Evolutionary conservation across 1,284 basidiomycete species (phyloP).

Genomic region (Thelephora terrestris): DNA sequence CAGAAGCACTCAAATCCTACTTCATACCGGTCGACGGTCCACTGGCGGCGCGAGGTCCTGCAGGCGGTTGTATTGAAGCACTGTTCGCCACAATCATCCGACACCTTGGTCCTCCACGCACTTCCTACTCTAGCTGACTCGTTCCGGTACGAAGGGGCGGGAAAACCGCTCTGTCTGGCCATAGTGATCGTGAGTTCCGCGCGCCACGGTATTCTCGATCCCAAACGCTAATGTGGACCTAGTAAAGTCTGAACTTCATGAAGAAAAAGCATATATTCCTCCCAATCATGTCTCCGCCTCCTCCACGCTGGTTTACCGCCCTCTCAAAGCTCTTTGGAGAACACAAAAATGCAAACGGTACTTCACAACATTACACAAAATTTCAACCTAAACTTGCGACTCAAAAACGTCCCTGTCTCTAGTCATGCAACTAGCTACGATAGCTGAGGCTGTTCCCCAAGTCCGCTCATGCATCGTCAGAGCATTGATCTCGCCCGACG

Average conservation of each 20-base stretch:
- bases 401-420: too few species aligned
- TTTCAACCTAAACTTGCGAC: neutral
- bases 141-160: slow-evolving; percentile 57
- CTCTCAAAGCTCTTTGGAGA: too few species aligned
- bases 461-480: slow-evolving; percentile 56
- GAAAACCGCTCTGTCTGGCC: slow-evolving; percentile 74
- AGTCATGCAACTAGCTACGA: slow-evolving; percentile 54
- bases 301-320: too few species aligned
- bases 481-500: slow-evolving; percentile 36
- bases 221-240: slow-evolving; percentile 18
- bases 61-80: slow-evolving; percentile 53
- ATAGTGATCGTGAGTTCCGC: slow-evolving; percentile 65
- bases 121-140: slow-evolving; percentile 42
- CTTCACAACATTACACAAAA: slow-evolving; percentile 8
- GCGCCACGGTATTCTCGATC: slow-evolving; percentile 3
- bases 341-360: too few species aligned
- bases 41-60: slow-evolving; percentile 80
- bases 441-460: slow-evolving; percentile 36
- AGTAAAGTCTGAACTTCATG: slow-evolving; percentile 57
- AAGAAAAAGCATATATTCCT: slow-evolving; percentile 36
- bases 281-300: slow-evolving; percentile 49
- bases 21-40: slow-evolving; percentile 71
- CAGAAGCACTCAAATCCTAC: slow-evolving; percentile 80
- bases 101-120: slow-evolving; percentile 58
- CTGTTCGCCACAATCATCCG: slow-evolving; percentile 34